Percentiles rank a stretch among this genome's conserved stretches.
These are phyloP conservation scores for Boletus albobrunnescens DNA, from an alignment of 1,284 basidiomycete species.

Conservation along the genomic window DNA sequence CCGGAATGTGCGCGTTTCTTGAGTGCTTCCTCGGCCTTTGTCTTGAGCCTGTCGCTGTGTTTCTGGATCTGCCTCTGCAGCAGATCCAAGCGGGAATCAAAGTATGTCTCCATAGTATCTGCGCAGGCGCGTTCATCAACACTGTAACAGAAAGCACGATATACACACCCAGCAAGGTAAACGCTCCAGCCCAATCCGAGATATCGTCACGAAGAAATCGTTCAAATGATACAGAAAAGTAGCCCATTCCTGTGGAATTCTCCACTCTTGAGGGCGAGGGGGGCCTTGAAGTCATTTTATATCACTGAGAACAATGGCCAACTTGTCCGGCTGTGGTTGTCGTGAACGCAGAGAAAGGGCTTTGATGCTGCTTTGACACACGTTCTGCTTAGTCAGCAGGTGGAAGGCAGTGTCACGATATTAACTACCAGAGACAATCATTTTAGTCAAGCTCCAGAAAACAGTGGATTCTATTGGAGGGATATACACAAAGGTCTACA, in stretches of 20 bases:
- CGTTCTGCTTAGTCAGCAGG: slow-evolving; percentile 22
- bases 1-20: slow-evolving; percentile 68
- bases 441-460: background rate
- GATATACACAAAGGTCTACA: slow-evolving; percentile 53
- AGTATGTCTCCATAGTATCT: slow-evolving; percentile 89
- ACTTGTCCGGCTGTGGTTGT: slow-evolving; percentile 4
- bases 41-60: slow-evolving; percentile 78
- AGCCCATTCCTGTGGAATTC: slow-evolving; percentile 35
- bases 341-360: background rate
- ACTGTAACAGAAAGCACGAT: background rate
- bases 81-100: slow-evolving; percentile 87
- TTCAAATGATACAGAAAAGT: slow-evolving; percentile 52
- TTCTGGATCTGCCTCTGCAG: slow-evolving; percentile 84
- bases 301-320: slow-evolving; percentile 35
- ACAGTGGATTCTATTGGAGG: slow-evolving; percentile 17
- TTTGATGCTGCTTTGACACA: background rate
- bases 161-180: slow-evolving; percentile 66
- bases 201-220: slow-evolving; percentile 50
- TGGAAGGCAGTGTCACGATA: too few species aligned
- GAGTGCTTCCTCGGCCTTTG: slow-evolving; percentile 66
- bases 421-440: background rate
- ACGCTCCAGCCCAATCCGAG: slow-evolving; percentile 55
- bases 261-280: slow-evolving; percentile 65
- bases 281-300: slow-evolving; percentile 69
- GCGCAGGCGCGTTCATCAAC: slow-evolving; percentile 15